Evolutionary conservation across 139 green algal species (phyloP).

Genomic region (Chlamydomonas incerta): DNA sequence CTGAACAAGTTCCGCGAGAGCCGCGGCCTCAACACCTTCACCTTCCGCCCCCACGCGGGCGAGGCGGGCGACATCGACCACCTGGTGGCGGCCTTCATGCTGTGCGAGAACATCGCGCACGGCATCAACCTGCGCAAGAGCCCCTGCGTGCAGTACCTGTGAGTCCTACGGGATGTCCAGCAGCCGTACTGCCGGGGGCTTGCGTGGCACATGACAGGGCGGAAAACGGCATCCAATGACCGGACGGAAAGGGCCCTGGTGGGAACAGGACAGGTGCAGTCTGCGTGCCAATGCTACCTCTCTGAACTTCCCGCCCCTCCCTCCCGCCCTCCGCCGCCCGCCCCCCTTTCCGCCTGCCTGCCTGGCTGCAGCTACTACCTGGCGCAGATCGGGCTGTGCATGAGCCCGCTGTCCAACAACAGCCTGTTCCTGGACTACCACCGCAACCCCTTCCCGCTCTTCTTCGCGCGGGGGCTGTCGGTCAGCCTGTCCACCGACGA

Average conservation of each 20-base stretch:
- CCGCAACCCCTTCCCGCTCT: constrained; percentile 98
- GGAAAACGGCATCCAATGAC: no score
- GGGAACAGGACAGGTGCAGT: no score
- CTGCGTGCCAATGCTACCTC: no score
- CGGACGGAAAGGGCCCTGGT: neutral
- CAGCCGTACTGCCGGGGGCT: no score
- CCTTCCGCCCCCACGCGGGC: constrained; percentile 75
- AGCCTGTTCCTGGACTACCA: constrained; percentile 99
- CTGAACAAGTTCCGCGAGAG: constrained; percentile 95
- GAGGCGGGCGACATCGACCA: constrained; percentile 99
- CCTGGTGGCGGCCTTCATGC: constrained; percentile 91
- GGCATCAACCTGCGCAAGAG: constrained; percentile 98
- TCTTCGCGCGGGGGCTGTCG: constrained; percentile 95
- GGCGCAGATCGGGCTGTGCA: constrained; percentile 94
- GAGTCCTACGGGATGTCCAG: neutral
- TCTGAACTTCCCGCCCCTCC: no score
- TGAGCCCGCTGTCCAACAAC: constrained; percentile 99
- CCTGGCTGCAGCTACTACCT: constrained; percentile 42
- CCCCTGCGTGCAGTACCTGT: constrained; percentile 77
- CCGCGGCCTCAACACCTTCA: constrained; percentile 93
- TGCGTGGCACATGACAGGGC: neutral
- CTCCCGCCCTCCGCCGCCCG: neutral
- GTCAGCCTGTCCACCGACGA: constrained; percentile 90
- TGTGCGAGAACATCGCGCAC: constrained; percentile 98
- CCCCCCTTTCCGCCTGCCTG: neutral